Base-by-base conservation (phyloP, 345 rosid genomes). In the Aquilaria yunnanensis region DNA sequence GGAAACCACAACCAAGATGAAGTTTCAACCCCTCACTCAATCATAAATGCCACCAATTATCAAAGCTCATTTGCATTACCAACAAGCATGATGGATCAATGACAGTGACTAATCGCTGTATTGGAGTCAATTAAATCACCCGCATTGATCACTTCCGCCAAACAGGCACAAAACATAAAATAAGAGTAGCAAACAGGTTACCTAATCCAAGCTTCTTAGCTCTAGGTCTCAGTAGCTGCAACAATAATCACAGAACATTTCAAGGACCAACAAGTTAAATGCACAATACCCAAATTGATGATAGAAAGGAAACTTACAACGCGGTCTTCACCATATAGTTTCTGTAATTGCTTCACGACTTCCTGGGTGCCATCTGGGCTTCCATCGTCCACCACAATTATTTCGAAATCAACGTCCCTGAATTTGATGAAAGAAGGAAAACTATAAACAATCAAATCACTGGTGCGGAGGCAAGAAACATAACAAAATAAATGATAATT, bases 311-410 rank as follows among this genome's bases (percentile, higher is more conserved):
- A 66, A 77, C 97, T 78, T 71, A 91, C 97, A 14, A 94, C 74
- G 23, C 78, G 87, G 68, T 85, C 91, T 63, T 85, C 91, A 14
- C 97, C 96, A 59, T 88, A 94, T 59, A 88, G 74, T 43, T 81
- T 71, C 74, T 91, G 98, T 62, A 94, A 73, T 54, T 94, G 93
- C 67, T 76, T 85, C 30, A 90, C 91, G 63, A 90, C 66, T 63
- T 88, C 97, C 63, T 94, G 97, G 32, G 98, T 93, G 48, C 92
- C 99, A 68, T 90, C 99, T 30, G 96, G 99, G 64, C 99, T 94
- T 74, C 97, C 96, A 71, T 90, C 99, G 64, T 94, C 99, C 71
- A 94, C 99, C 55, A 94, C 78, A 64, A 91, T 85, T 51, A 88
- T 80, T 77, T 94, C 97, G 61, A 88, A 91, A 66, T 94, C 88